Evolutionary conservation across 192 early-diverging fungal genomes (phyloP).

Genomic region (Physocladia obscura): DNA sequence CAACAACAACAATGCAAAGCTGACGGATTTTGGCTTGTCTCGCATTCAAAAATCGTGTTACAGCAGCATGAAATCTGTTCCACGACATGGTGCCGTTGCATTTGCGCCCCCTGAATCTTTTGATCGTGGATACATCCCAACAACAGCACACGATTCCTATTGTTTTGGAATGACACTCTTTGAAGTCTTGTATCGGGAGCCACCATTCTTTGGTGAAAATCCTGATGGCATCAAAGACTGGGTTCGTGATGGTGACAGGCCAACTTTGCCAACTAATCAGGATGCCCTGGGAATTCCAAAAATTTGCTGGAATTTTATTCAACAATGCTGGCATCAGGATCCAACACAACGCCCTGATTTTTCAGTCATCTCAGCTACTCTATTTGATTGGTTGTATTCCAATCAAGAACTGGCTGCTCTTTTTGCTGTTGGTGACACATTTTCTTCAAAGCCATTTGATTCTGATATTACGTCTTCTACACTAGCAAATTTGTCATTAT

Average conservation of each 20-base stretch:
- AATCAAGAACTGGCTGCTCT: too few species aligned
- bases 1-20: background rate
- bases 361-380: too few species aligned
- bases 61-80: background rate
- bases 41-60: background rate
- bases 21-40: background rate
- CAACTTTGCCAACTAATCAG: background rate
- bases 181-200: background rate
- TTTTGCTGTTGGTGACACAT: too few species aligned
- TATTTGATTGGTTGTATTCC: too few species aligned
- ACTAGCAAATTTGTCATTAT: too few species aligned
- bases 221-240: background rate
- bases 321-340: background rate
- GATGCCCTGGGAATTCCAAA: too few species aligned
- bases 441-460: too few species aligned
- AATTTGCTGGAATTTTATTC: background rate
- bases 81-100: background rate
- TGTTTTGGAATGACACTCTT: background rate
- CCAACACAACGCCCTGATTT: background rate
- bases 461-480: too few species aligned
- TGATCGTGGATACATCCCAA: background rate
- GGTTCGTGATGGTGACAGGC: background rate
- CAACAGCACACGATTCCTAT: background rate
- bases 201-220: background rate
- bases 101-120: slow-evolving; percentile 4